Base-by-base conservation (phyloP, 1,284 basidiomycete genomes). In the Tilletia setariae region DNA sequence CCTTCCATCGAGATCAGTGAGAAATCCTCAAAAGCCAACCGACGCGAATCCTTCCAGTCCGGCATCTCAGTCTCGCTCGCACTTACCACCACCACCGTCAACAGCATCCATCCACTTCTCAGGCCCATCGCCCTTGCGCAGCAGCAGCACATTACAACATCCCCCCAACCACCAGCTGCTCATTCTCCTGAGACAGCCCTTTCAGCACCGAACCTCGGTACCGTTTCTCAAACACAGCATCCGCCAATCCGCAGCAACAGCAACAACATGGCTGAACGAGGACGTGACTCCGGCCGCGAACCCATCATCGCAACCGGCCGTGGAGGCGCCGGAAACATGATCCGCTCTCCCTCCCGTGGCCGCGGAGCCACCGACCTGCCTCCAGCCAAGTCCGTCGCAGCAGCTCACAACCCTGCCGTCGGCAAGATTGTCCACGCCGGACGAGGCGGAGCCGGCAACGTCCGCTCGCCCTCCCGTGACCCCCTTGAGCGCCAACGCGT, bases 361-460 rank as follows among this genome's bases (percentile, higher is more conserved):
- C 71, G 73, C 42, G 71, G 59, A 70, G 64, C 59, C 43, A 68
- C 25, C 35, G 64, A 3, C 66, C 68, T 64, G 19, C 53, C 53
- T 30, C 53, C 53, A 9, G 8, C 53, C 16, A 66, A 67, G 11
- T 67, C 70, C 19, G 67, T 68, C 32, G 70, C 69, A 4, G 68
- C 71, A 2, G 72, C 74, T 23, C 47, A 63, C 47, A 72, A 75
- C 69, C 64, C 73, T 62, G 71, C 73, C 70, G 51, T 30, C n/a
- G 44, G 43, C 47, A 46, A 21, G 42, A 35, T 63, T n/a, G 85
- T 84, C 72, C 89, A 89, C 47, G 87, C 88, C 53, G 91, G 91
- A 21, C 87, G 91, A 42, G 91, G 91, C 44, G 91, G 91, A 30
- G 87, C 86, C 21, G 91, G 91, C 51, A 92, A 92, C 83, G 87